phyloP scores from a whole-genome alignment of 202 grass and related monocot species.

The Schoenoplectus tabernaemontani region DNA sequence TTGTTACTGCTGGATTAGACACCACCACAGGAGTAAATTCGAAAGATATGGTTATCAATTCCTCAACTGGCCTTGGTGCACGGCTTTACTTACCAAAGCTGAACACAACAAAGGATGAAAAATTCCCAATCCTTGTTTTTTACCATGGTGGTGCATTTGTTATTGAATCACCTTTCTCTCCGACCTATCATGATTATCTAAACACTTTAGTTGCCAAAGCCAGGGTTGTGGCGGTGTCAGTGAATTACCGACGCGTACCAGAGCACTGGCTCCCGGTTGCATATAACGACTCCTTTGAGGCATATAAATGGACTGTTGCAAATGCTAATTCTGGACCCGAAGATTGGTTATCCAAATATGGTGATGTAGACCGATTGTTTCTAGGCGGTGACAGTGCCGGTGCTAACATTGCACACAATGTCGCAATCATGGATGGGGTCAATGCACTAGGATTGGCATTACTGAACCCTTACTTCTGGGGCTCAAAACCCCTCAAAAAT shows the following conservation, averaged over 20 bases:
- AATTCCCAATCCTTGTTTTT: constrained; percentile 26
- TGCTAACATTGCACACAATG: constrained; percentile 39
- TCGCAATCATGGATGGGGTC: not conserved
- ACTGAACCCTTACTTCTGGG: constrained; percentile 38
- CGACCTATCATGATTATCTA: constrained; percentile 32
- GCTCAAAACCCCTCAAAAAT: constrained; percentile 22
- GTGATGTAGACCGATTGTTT: constrained; percentile 28
- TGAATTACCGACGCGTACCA: constrained; percentile 31
- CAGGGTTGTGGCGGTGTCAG: constrained; percentile 26
- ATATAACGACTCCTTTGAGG: constrained; percentile 27
- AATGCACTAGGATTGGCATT: constrained; percentile 25
- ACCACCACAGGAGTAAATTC: constrained; percentile 42
- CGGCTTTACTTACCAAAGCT: constrained; percentile 54
- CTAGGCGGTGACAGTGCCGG: constrained; percentile 37
- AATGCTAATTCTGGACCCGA: constrained; percentile 11
- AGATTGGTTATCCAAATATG: constrained; percentile 28
- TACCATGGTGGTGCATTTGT: constrained; percentile 31
- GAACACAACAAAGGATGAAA: not conserved
- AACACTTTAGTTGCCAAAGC: constrained; percentile 10
- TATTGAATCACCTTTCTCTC: constrained; percentile 34
- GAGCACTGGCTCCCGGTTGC: constrained; percentile 32
- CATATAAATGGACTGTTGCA: constrained; percentile 21
- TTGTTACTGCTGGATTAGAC: constrained; percentile 44
- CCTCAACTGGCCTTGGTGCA: constrained; percentile 27
- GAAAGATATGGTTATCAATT: constrained; percentile 80